A percentile compares a stretch with the other conserved stretches of the same genome.
phyloP scores from a whole-genome alignment of 345 rosid species.

The Pistacia integerrima region DNA sequence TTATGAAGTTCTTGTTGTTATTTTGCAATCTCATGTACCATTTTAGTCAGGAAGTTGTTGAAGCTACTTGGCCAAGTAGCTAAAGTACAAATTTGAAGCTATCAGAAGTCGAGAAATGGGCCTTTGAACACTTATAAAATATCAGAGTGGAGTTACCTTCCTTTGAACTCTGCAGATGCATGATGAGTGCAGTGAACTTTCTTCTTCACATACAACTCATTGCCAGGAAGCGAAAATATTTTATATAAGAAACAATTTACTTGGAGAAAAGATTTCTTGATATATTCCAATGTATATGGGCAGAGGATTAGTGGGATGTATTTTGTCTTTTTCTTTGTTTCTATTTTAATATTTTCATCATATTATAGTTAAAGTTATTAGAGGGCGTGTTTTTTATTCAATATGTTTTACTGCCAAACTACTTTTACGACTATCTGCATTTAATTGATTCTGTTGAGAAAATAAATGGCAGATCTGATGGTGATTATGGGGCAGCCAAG shows the following conservation, averaged over 20 bases:
- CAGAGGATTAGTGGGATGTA: neutral
- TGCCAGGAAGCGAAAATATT: neutral
- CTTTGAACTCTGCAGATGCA: neutral
- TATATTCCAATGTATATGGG: neutral
- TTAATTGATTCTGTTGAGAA: neutral
- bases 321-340: neutral
- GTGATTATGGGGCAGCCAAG: slow-evolving; percentile 81
- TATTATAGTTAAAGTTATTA: no score
- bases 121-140: neutral
- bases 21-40: neutral
- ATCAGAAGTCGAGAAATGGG: neutral
- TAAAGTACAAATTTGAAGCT: neutral
- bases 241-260: neutral
- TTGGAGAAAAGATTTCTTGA: neutral
- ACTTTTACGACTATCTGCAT: neutral
- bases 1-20: neutral
- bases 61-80: neutral
- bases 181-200: neutral
- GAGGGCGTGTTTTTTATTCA: neutral
- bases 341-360: no score
- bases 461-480: slow-evolving; percentile 61
- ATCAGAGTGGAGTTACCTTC: neutral
- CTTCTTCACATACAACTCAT: neutral
- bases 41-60: neutral
- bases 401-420: neutral